Evolutionary conservation across 768 basidiomycete genomes (phyloP).

Genomic region (Rhizopogon vesiculosus): DNA sequence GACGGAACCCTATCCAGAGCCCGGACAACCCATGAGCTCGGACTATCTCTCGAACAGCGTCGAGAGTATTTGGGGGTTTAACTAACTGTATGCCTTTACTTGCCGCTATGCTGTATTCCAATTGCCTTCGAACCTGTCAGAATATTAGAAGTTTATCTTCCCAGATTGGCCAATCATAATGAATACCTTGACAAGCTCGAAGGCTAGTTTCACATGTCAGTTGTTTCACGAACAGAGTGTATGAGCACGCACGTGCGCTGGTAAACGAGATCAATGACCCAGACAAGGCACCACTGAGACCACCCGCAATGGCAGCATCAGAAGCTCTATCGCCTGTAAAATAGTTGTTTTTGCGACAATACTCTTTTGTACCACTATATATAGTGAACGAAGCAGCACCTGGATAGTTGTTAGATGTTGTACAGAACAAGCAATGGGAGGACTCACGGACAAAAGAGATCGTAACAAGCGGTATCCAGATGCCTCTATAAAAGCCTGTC

Average conservation of each 20-base stretch:
- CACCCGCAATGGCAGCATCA: slow-evolving; percentile 74
- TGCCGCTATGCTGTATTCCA: slow-evolving; percentile 88
- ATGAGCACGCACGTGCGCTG: slow-evolving; percentile 71
- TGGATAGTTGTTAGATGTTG: slow-evolving; percentile 23
- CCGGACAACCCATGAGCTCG: slow-evolving; percentile 55
- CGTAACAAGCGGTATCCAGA: slow-evolving; percentile 91
- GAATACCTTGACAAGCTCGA: slow-evolving; percentile 90
- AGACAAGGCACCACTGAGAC: slow-evolving; percentile 81
- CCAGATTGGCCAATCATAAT: neutral
- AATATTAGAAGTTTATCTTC: slow-evolving; percentile 3
- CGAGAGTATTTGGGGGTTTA: slow-evolving; percentile 74
- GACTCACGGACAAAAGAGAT: slow-evolving; percentile 94
- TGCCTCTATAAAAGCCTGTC: slow-evolving; percentile 83
- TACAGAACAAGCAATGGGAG: slow-evolving; percentile 2
- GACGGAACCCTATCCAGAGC: slow-evolving; percentile 77
- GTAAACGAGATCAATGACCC: slow-evolving; percentile 87
- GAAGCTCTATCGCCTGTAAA: slow-evolving; percentile 54
- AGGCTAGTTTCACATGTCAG: slow-evolving; percentile 41
- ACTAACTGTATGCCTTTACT: slow-evolving; percentile 65
- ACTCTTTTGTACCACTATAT: slow-evolving; percentile 80
- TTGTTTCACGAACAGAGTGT: slow-evolving; percentile 11
- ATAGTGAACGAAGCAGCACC: slow-evolving; percentile 91
- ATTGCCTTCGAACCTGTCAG: slow-evolving; percentile 76
- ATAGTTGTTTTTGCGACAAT: slow-evolving; percentile 53
- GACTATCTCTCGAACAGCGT: slow-evolving; percentile 80